Evolutionary conservation across 441 rosid species (phyloP).

Genomic region (Hypseocharis bilobata): DNA sequence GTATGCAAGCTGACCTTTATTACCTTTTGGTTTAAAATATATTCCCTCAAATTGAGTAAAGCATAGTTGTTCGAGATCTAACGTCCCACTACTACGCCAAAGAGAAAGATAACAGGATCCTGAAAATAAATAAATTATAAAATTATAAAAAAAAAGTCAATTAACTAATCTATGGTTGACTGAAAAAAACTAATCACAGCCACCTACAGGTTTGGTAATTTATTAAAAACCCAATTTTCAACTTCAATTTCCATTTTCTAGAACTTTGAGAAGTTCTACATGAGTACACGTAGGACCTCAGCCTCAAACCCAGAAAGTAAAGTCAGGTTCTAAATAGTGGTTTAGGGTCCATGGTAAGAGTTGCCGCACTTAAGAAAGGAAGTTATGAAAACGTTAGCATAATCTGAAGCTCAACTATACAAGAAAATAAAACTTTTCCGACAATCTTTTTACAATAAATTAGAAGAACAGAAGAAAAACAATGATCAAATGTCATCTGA

Average conservation of each 20-base stretch:
- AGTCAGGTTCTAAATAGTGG: background rate
- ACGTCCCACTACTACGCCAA: conserved; percentile 46
- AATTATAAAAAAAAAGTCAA: conserved; percentile 13
- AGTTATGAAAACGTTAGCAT: background rate
- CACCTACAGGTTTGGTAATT: background rate
- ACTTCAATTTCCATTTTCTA: background rate
- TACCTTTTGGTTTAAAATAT: conserved; percentile 37
- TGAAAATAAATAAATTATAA: conserved; percentile 27
- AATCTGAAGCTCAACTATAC: background rate
- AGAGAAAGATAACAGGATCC: conserved; percentile 61
- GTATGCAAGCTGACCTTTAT: conserved; percentile 36
- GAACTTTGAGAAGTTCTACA: too few relatives aligned
- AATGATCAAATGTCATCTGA: background rate
- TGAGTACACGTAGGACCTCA: background rate
- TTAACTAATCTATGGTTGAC: background rate
- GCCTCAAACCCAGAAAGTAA: background rate
- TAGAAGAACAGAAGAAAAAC: background rate
- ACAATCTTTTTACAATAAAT: background rate
- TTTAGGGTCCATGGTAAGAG: background rate
- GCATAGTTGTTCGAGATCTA: conserved; percentile 46
- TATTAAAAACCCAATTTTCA: background rate
- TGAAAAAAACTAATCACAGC: background rate
- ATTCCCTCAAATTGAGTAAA: conserved; percentile 59
- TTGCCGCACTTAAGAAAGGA: background rate
- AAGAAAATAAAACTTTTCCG: background rate